Base-by-base conservation (phyloP, 2,329 filamentous ascomycete species). In the Aspergillus piperis region DNA sequence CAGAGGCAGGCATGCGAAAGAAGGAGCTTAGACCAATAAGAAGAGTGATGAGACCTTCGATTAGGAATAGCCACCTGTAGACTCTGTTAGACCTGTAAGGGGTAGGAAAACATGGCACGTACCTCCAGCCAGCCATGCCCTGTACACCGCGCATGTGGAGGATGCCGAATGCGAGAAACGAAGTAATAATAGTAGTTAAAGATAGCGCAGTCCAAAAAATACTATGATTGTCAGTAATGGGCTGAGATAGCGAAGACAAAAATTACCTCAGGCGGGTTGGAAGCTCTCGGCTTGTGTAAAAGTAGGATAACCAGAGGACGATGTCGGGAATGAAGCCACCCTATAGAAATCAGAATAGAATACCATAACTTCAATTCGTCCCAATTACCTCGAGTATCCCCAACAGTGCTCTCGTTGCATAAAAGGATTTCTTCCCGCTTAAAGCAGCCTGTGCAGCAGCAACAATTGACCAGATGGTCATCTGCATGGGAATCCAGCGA, bases 241-340 rank as follows among this genome's bases (percentile, higher is more conserved):
- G 3, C 25, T 10, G 17, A 44, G 5, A 8, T 25, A 23, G 17
- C 5, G 3, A 11, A 8, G 8, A 38, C 36, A 4, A 13, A 13
- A 13, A 4, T 21, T 63, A 70, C 64, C 65, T 84, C 11, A 91
- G 73, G 1, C 89, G 83, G 11, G 64, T 66, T 3, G 88, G 86
- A 0, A 91, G 78, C 70, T 91, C 88, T 51, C 80, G 80, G 1
- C 83, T 82, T 41, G 84, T 91, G 74, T 91, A 92, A 69, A 88
- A 92, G 71, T 91, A 91, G 2, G 84, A 86, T 4, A 91, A 78
- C 73, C 87, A 91, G 0, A 78, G 66, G 5, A 78, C 62, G 8
- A 85, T 85, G 61, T 87, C 85, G 0, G 86, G 85, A 53, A 88
- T 88, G 63, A 88, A 88, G 0, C 82, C 82, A 5, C 82, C 82